A percentile compares a stretch with the other conserved stretches of the same genome.
phyloP scores from a whole-genome alignment of 106 monocot genomes.

The Dendrobium officinale region DNA sequence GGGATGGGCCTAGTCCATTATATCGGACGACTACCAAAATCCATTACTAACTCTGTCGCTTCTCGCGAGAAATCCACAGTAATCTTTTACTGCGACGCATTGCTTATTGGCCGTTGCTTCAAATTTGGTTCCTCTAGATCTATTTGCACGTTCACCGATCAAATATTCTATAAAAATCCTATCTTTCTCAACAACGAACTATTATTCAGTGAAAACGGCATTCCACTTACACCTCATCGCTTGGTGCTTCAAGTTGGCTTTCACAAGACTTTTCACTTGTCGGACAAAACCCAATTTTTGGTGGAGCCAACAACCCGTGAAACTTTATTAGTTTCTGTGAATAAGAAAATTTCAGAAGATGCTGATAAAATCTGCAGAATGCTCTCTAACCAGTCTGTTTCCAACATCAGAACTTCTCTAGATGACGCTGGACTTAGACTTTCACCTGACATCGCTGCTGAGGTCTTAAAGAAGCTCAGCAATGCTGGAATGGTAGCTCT shows the following conservation, averaged over 20 bases:
- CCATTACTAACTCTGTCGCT: background rate
- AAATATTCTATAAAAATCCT: background rate
- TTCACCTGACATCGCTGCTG: conserved; percentile 43
- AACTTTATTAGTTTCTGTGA: background rate
- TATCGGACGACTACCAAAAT: background rate
- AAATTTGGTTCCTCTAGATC: no score
- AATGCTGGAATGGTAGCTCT: conserved; percentile 70
- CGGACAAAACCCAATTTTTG: conserved; percentile 16
- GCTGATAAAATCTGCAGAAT: conserved; percentile 57
- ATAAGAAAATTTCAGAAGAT: conserved; percentile 21
- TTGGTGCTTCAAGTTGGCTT: background rate
- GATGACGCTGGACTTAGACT: conserved; percentile 29
- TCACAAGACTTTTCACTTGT: conserved; percentile 7
- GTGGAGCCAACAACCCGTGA: conserved; percentile 22
- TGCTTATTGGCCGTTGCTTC: no score
- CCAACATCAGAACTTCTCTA: conserved; percentile 20
- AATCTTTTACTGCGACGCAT: background rate
- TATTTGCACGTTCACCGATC: conserved; percentile 3
- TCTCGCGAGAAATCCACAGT: background rate
- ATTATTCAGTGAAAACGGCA: background rate
- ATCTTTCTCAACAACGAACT: background rate
- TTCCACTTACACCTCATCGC: background rate
- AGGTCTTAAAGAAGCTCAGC: conserved; percentile 57
- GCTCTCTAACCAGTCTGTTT: conserved; percentile 23
- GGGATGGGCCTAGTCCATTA: conserved; percentile 9